Base-by-base conservation (phyloP, 2,329 filamentous ascomycete species). In the Emericellopsis cladophorae region DNA sequence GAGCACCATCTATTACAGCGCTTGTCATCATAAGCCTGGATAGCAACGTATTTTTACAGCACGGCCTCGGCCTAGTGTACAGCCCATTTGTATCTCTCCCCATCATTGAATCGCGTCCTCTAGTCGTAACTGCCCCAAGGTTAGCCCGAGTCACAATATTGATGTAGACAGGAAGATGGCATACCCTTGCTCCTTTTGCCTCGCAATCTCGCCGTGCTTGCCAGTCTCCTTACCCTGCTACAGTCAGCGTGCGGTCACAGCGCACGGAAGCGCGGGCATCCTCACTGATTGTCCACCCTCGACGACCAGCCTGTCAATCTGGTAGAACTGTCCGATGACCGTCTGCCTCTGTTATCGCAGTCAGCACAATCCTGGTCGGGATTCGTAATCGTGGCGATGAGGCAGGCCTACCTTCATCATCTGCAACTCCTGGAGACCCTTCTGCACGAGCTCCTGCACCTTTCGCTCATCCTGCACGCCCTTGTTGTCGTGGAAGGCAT, bases 261-360 rank as follows among this genome's bases (percentile, higher is more conserved):
- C 15, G 6, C 35, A 40, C 37, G 32, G 18, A 21, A n/a, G 12
- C 14, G 26, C 4, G 8, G 5, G 37, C 15, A 16, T 12, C 18
- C 49, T 34, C 72, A 86, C 82, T 53, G 82, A 78, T 60, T 86
- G 81, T 44, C 85, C 82, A 15, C 84, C 84, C 63, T 98, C 92
- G 0, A 98, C 85, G 12, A 98, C 92, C 62, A 98, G 73, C 55
- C 79, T 74, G 57, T 96, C 89, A 46, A 93, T 62, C 64, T 95
- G 84, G 67, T 86, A 96, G 65, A 96, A 96, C 58, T 94, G 85
- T 58, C 88, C 93, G 55, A 98, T 78, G 39, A 92, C 74, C 10
- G 90, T 93, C 82, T 96, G 92, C 58, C 92, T 81, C 92, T 96
- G 22, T 35, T 15, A 3, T 22, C 9, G 24, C 6, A 12, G 23